phyloP scores from a whole-genome alignment of 768 basidiomycete species.

The Kwoniella shandongensis region DNA sequence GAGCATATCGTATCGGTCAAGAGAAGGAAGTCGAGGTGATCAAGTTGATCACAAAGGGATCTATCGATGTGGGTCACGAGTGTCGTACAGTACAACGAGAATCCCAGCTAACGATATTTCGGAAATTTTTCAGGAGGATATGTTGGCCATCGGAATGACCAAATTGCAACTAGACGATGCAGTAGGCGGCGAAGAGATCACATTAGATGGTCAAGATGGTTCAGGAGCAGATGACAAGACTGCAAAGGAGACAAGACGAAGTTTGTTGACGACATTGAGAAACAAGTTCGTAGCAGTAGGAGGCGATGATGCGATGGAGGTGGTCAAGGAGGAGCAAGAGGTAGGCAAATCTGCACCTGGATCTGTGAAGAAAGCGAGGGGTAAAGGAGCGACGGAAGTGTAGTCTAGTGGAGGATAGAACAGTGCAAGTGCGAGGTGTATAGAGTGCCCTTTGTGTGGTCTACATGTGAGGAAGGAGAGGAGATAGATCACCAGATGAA shows the following conservation, averaged over 20 bases:
- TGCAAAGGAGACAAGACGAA: conserved; percentile 80
- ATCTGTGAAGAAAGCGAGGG: conserved; percentile 38
- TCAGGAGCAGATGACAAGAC: conserved; percentile 61
- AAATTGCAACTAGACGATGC: conserved; percentile 91
- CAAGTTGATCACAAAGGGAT: conserved; percentile 84
- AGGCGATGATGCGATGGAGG: conserved; percentile 13
- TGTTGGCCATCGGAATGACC: conserved; percentile 81
- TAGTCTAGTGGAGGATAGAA: background rate
- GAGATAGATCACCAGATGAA: too few species aligned
- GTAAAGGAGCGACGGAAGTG: conserved; percentile 15
- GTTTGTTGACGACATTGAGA: conserved; percentile 77
- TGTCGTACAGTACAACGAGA: background rate
- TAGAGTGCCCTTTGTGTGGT: too few species aligned
- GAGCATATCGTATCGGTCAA: conserved; percentile 81
- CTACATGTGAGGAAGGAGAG: too few species aligned
- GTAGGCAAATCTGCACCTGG: conserved; percentile 1
- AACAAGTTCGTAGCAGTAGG: conserved; percentile 66
- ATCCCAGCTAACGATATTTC: background rate
- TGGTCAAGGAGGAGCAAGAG: conserved; percentile 15
- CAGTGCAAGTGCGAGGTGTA: too few species aligned
- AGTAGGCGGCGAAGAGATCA: conserved; percentile 70
- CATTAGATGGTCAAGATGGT: conserved; percentile 60
- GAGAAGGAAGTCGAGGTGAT: conserved; percentile 84
- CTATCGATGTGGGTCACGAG: conserved; percentile 64
- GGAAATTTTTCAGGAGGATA: conserved; percentile 71